Base-by-base conservation (phyloP, 768 basidiomycete genomes). In the Grammothele lineata region DNA sequence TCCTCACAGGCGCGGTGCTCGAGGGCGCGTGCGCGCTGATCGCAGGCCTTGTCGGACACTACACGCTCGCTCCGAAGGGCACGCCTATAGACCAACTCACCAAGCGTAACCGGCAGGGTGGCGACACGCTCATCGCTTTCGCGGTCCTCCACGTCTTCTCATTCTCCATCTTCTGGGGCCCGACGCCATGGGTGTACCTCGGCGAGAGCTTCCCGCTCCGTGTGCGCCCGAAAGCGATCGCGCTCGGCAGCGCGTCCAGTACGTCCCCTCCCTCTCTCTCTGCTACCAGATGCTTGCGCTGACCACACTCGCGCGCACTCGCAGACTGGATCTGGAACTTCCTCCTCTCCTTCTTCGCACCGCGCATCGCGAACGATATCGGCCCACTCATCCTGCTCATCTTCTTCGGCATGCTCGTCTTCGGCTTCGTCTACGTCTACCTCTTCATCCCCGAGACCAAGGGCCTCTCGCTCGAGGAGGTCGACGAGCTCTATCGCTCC, bases 151-250 rank as follows among this genome's bases (percentile, higher is more conserved):
- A 89, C 42, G 83, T 90, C 22, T 78, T 82, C 55, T 74, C 76
- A 9, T 89, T 76, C 63, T 78, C 78, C 2, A 75, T 82, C 50
- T 87, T 85, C 67, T 89, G 85, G 85, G 86, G 85, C 11, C 83
- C 84, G 6, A 82, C 78, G 26, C 84, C 83, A 54, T 69, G 64
- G 62, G 85, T 86, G 5, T 86, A 86, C 57, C 75, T 87, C 25
- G 85, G 85, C 42, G 86, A 89, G 70, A 83, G 80, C 17, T 90
- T 89, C 76, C 88, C 87, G 12, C 77, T 90, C 19, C 81, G 86
- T 38, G 83, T 91, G 37, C 76, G 87, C 47, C 76, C 88, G 5
- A 88, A 88, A 63, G 71, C 76, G 54, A 88, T 90, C 58, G 87
- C 87, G 0, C 70, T 88, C n/a, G 85, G 85, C 8, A 83, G 81